Percentiles rank a stretch among this genome's conserved stretches.
phyloP scores from a whole-genome alignment of 1,284 basidiomycete genomes.

The Spongispora temasekensis region DNA sequence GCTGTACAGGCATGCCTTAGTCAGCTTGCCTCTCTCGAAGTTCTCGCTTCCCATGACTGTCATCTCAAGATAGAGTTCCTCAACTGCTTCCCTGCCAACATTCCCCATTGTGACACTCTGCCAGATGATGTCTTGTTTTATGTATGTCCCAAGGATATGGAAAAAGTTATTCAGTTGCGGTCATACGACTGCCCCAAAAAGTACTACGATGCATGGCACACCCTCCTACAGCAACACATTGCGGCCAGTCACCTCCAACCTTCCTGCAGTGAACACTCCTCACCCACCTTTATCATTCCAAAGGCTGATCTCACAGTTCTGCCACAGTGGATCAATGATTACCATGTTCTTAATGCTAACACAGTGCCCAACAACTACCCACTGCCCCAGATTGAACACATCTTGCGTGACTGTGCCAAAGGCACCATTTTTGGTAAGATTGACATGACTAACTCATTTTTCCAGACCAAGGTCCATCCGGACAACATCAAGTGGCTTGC shows the following conservation, averaged over 20 bases:
- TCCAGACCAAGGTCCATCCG: slow-evolving; percentile 36
- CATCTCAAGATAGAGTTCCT: no score
- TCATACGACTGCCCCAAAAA: slow-evolving; percentile 30
- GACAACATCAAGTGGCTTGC: slow-evolving; percentile 26
- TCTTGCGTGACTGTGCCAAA: background rate
- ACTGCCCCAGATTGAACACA: background rate
- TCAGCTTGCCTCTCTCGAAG: no score
- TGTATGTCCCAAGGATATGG: no score
- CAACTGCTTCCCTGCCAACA: no score
- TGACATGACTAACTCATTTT: slow-evolving; percentile 24
- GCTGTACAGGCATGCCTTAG: no score
- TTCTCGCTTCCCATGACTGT: no score
- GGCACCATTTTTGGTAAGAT: background rate
- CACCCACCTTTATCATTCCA: slow-evolving; percentile 12
- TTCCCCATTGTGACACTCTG: no score
- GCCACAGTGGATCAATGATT: slow-evolving; percentile 23
- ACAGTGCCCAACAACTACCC: slow-evolving; percentile 18
- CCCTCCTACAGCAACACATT: slow-evolving; percentile 29
- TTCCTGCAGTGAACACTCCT: background rate
- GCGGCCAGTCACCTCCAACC: background rate
- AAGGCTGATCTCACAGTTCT: slow-evolving; percentile 8
- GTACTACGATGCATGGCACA: slow-evolving; percentile 29
- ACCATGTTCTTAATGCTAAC: slow-evolving; percentile 20
- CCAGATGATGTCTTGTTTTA: no score
- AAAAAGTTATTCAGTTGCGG: no score